Evolutionary conservation across 345 rosid genomes (phyloP), one percentile per base, ranked within the genome.

Genomic region (Euphorbia lathyris): DNA sequence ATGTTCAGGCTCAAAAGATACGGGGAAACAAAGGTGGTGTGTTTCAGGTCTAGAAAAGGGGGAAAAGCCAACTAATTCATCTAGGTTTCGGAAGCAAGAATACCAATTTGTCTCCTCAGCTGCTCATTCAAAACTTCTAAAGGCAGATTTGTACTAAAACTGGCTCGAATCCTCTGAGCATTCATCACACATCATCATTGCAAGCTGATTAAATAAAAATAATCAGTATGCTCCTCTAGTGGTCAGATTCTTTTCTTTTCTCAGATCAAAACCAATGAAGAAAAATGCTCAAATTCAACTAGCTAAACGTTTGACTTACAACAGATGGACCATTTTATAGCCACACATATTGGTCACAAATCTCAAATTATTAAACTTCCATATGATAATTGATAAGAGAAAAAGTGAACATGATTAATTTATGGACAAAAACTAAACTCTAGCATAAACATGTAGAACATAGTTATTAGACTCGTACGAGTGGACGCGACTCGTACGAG

Each of bases 171-270:
- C 86, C 80, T 82, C 90, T 52, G 86, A 84, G 61, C 73, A 85
- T 75, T 80, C 87, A 85, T 88, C 90, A 88, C 97, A 88, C 92
- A 85, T 88, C 94, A 84, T 88, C 94, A 82, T 86, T 91, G 92
- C 92, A 87, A 91, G 92, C 92, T 88, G 91, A 82, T 83, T 77
- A 75, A 84, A 85, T 70, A 79, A 82, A 84, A 83, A 76, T 68
- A 74, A 85, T 87, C 84, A 87, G 88, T 84, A 77, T 66, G 65
- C 77, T 74, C 59, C 63, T 64, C 58, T 52, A 51, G 53, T 65
- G 42, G 52, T 56, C 61, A 57, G 51, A 50, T 67, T 74, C 83
- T 62, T 70, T 67, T 74, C 83, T 62, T 70, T 56, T 71, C 30
- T 68, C 25, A 42, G 22, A 79, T 53, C 45, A 45, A 65, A 65